A percentile compares a stretch with the other conserved stretches of the same genome.
phyloP scores from a whole-genome alignment of 2,329 filamentous ascomycete genomes.

The Phaeosphaeria sp. region DNA sequence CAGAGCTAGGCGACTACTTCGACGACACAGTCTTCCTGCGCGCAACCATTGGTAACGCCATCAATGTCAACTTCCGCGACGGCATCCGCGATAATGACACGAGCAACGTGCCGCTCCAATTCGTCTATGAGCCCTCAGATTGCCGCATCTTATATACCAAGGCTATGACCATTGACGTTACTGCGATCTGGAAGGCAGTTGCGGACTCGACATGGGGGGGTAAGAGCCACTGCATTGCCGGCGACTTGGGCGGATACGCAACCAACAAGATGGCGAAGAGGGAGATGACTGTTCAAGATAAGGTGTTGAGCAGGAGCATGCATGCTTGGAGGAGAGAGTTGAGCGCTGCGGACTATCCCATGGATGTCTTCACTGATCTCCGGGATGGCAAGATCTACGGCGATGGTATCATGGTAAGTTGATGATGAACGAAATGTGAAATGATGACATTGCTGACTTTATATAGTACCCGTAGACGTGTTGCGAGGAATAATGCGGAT shows the following conservation, averaged over 20 bases:
- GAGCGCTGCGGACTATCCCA: slow-evolving; percentile 38
- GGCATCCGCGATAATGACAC: slow-evolving; percentile 54
- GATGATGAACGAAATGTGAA: background rate
- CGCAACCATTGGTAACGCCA: slow-evolving; percentile 26
- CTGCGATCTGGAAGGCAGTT: slow-evolving; percentile 60
- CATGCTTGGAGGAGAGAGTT: slow-evolving; percentile 38
- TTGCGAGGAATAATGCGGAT: no score
- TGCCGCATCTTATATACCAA: slow-evolving; percentile 68
- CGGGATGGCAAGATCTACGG: background rate
- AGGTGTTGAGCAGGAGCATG: slow-evolving; percentile 34
- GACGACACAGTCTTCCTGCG: slow-evolving; percentile 40
- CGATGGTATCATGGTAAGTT: background rate
- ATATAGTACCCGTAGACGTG: background rate
- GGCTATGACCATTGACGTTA: slow-evolving; percentile 61
- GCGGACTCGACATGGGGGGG: slow-evolving; percentile 45
- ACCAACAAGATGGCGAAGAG: slow-evolving; percentile 27
- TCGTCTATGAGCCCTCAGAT: slow-evolving; percentile 67
- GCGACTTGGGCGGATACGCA: slow-evolving; percentile 27
- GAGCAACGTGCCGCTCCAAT: slow-evolving; percentile 61
- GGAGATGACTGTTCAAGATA: slow-evolving; percentile 31
- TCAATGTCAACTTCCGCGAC: slow-evolving; percentile 49
- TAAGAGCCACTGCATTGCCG: slow-evolving; percentile 42
- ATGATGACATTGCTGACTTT: no score
- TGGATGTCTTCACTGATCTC: slow-evolving; percentile 43
- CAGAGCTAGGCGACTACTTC: slow-evolving; percentile 42